These are phyloP conservation scores for Elsinoe perseae DNA, from an alignment of 2,329 filamentous ascomycete genomes.

Conservation along the genomic window DNA sequence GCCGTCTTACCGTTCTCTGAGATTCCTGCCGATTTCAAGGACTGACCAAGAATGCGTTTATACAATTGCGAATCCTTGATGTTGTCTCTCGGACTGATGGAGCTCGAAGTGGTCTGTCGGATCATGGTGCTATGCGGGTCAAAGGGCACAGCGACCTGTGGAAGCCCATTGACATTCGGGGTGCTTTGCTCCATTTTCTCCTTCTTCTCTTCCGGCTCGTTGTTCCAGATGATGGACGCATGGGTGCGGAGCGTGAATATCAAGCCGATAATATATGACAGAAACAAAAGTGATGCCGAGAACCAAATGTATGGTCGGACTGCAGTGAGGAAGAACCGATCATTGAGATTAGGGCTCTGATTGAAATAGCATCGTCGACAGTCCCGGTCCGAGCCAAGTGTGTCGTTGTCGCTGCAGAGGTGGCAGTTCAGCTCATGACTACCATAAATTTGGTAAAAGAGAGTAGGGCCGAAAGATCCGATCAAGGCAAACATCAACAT, in stretches of 20 bases:
- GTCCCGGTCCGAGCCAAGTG: conserved; percentile 51
- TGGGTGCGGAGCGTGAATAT: conserved; percentile 95
- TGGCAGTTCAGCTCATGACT: conserved; percentile 90
- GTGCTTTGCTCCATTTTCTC: conserved; percentile 32
- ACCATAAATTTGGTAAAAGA: conserved; percentile 98
- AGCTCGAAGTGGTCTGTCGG: conserved; percentile 19
- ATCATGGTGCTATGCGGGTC: conserved; percentile 19
- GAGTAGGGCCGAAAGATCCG: conserved; percentile 85
- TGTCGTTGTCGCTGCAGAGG: conserved; percentile 49
- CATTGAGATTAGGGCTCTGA: conserved; percentile 72
- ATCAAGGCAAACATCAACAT: conserved; percentile 97
- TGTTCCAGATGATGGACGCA: conserved; percentile 94
- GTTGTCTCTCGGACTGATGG: conserved; percentile 46
- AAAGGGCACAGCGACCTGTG: conserved; percentile 7
- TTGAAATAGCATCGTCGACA: conserved; percentile 93
- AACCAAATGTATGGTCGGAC: conserved; percentile 92
- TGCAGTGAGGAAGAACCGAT: conserved; percentile 82
- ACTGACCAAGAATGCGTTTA: conserved; percentile 87
- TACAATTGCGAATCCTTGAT: conserved; percentile 85
- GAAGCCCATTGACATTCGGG: conserved; percentile 21
- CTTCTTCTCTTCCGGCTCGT: conserved; percentile 53
- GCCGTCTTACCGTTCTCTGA: conserved; percentile 44
- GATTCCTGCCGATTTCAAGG: conserved; percentile 73
- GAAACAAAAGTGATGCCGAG: conserved; percentile 73
- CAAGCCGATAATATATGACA: conserved; percentile 87